phyloP scores from a whole-genome alignment of 805 yeast species.

The Yamadazyma scolyti region DNA sequence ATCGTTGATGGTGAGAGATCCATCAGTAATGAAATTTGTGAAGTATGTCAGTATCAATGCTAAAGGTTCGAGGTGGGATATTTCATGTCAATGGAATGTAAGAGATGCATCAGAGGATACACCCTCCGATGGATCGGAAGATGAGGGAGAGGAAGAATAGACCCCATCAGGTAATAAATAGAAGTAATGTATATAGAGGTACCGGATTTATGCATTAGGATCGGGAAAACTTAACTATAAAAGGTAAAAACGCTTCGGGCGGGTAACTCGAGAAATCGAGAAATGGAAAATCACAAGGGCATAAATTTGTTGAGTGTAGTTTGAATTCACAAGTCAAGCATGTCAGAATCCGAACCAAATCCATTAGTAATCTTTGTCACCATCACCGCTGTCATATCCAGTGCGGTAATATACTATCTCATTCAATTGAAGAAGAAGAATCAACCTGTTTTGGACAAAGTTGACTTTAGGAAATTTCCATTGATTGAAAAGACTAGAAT shows the following conservation, averaged over 20 bases:
- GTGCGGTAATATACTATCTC: slow-evolving; percentile 31
- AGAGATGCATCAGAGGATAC: slow-evolving; percentile 44
- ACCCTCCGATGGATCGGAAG: slow-evolving; percentile 21
- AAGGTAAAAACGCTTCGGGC: not conserved
- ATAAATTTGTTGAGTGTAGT: no score
- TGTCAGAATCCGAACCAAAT: slow-evolving; percentile 28
- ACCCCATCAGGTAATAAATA: not conserved
- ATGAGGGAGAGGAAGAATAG: slow-evolving; percentile 3
- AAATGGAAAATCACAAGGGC: no score
- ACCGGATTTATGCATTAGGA: no score
- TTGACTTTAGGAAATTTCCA: slow-evolving; percentile 73
- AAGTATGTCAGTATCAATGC: slow-evolving; percentile 89
- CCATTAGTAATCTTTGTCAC: slow-evolving; percentile 39
- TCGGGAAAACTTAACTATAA: no score
- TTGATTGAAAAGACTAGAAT: slow-evolving; percentile 71
- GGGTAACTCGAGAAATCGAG: no score
- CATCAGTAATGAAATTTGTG: slow-evolving; percentile 82
- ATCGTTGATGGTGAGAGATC: slow-evolving; percentile 75
- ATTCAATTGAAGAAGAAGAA: slow-evolving; percentile 32
- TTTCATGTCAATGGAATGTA: slow-evolving; percentile 76
- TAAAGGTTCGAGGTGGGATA: slow-evolving; percentile 90
- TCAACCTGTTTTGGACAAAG: slow-evolving; percentile 57
- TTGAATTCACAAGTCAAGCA: not conserved
- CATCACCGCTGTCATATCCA: slow-evolving; percentile 32
- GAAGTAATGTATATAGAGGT: not conserved